These are phyloP conservation scores for Suhomyces kilbournensis DNA, from an alignment of 805 yeast species.

Conservation along the genomic window DNA sequence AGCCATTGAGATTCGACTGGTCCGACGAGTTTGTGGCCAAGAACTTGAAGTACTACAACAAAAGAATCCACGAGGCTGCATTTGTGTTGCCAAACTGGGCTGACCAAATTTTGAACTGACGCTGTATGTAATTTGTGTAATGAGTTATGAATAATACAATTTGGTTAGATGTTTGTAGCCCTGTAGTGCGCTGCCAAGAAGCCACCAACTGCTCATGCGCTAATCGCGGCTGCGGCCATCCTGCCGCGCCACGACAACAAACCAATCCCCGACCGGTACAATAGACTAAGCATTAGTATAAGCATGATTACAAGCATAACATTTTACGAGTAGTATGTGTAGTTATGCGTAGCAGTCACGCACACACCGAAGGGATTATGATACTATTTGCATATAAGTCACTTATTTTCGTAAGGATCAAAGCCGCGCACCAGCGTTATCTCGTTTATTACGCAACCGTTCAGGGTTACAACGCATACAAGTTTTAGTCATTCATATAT, in stretches of 20 bases:
- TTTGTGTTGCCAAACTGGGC: slow-evolving; percentile 95
- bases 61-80: slow-evolving; percentile 80
- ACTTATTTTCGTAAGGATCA: not conserved
- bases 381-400: no score
- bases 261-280: not conserved
- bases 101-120: slow-evolving; percentile 36
- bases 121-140: not conserved
- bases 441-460: not conserved
- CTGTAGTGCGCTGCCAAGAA: not conserved
- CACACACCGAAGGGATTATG: no score
- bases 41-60: slow-evolving; percentile 78
- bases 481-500: not conserved
- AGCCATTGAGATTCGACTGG: slow-evolving; percentile 63
- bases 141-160: not conserved
- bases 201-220: not conserved
- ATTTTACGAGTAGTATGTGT: no score
- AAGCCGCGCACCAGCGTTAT: not conserved
- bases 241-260: not conserved
- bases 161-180: not conserved
- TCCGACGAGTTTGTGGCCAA: slow-evolving; percentile 58
- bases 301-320: no score
- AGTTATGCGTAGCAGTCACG: no score
- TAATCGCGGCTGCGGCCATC: not conserved
- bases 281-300: no score
- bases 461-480: not conserved